Base-by-base conservation (phyloP, 192 early-diverging fungal genomes). In the Rhizophagus sp. region DNA sequence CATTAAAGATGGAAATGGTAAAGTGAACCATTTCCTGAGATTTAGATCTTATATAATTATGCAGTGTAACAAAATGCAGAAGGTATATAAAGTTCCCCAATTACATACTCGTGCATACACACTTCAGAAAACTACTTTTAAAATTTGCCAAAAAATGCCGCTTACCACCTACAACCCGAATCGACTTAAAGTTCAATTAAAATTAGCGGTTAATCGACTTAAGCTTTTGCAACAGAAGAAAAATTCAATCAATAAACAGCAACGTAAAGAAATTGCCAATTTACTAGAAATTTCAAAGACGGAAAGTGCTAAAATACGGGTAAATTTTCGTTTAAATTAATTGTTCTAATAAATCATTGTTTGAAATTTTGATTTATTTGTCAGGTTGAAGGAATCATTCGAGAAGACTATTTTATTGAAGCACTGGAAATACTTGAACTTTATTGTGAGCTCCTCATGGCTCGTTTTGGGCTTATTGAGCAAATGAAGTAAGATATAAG, bases 401-500 rank as follows among this genome's bases (percentile, higher is more conserved):
- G 97, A 22, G 97, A 98, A 75, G 97, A 99, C 87, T 93, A 94
- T 69, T 88, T 89, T 73, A 88, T 93, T n/a, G 97, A 99, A 82
- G 97, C 95, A 2, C 83, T 98, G 86, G 97, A 99, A 82, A 94
- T 97, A 49, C 84, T 98, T 50, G 95, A 97, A 81, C 90, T 97
- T 27, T 96, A 95, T 79, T 96, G 94, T 76, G 97, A 99, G 79
- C 83, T 97, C 30, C 83, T 99, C 22, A 77, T 92, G 47, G 94
- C 97, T 8, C 91, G 97, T 15, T 95, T 94, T 79, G 97, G 95
- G 1, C 83, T 99, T 50, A 66, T 99, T 24, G 96, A 97, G 80
- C 90, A 92, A 81, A 87, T 93, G 82, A 93, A 90, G 91, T 91
- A 90, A 86, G 75, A 39, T 22, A 57, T 7, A 57, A 17, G 39